Evolutionary conservation across 2,329 filamentous ascomycete species (phyloP).

Genomic region (Diaporthe helianthi): DNA sequence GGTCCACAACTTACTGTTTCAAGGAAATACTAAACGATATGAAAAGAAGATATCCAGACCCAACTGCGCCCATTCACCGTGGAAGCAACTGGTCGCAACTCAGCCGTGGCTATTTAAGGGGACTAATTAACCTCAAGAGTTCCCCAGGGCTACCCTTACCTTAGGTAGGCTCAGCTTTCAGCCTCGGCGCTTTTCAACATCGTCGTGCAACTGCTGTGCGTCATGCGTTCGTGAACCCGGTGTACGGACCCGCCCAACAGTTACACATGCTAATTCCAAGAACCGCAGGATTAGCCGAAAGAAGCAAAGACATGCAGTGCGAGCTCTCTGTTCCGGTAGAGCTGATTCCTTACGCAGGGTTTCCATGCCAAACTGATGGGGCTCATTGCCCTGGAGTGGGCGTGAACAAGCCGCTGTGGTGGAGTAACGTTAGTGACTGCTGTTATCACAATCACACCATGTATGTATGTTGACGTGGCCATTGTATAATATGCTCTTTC

Average conservation of each 20-base stretch:
- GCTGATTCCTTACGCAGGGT: background rate
- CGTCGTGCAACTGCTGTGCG: background rate
- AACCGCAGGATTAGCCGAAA: background rate
- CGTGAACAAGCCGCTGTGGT: background rate
- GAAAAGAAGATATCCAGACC: background rate
- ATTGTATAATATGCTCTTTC: background rate
- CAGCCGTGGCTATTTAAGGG: background rate
- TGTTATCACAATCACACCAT: background rate
- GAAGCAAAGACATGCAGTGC: too few species aligned
- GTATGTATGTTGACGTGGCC: background rate
- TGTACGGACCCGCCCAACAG: background rate
- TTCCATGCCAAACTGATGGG: background rate
- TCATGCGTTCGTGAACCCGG: background rate
- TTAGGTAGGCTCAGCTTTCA: background rate
- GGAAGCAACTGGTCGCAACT: background rate
- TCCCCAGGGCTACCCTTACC: background rate
- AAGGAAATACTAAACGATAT: background rate
- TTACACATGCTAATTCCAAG: background rate
- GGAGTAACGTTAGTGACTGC: background rate
- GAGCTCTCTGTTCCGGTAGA: background rate
- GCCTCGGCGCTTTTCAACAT: background rate
- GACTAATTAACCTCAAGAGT: background rate
- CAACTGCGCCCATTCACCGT: too few species aligned
- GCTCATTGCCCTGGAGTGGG: background rate
- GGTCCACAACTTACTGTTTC: too few species aligned